Percentiles rank a stretch among this genome's conserved stretches.
phyloP scores from a whole-genome alignment of 2,329 filamentous ascomycete genomes.

The Fusarium paranaense region DNA sequence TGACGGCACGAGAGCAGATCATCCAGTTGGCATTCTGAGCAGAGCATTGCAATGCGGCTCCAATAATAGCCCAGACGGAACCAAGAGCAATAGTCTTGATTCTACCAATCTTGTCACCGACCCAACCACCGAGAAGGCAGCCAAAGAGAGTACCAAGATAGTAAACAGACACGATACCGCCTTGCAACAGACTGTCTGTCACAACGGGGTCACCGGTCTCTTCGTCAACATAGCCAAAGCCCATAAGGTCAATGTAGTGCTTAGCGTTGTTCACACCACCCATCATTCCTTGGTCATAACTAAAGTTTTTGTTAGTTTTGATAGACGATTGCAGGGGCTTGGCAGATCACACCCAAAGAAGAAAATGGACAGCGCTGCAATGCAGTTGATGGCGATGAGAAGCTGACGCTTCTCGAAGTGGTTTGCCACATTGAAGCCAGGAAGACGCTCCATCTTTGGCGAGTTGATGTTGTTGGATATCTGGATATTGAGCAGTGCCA shows the following conservation, averaged over 20 bases:
- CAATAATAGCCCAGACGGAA: conserved; percentile 24
- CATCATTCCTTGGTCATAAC: conserved; percentile 38
- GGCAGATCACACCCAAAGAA: conserved; percentile 39
- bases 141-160: conserved; percentile 41
- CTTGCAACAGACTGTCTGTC: conserved; percentile 34
- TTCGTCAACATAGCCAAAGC: conserved; percentile 38
- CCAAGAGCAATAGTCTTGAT: conserved; percentile 38
- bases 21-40: conserved; percentile 39
- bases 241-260: conserved; percentile 38
- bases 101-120: conserved; percentile 33
- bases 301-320: background rate
- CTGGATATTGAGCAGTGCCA: background rate
- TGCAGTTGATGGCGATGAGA: conserved; percentile 40
- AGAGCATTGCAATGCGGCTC: conserved; percentile 25
- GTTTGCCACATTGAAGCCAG: conserved; percentile 32
- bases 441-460: conserved; percentile 28
- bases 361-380: conserved; percentile 41
- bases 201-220: conserved; percentile 30
- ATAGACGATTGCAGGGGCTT: rapidly evolving
- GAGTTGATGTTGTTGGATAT: background rate
- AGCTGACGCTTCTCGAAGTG: conserved; percentile 41
- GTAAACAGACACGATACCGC: conserved; percentile 40
- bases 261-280: conserved; percentile 35
- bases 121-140: conserved; percentile 32
- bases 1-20: conserved; percentile 47